Evolutionary conservation across 176 grass and related monocot species (phyloP).

Genomic region (Musa acuminata): DNA sequence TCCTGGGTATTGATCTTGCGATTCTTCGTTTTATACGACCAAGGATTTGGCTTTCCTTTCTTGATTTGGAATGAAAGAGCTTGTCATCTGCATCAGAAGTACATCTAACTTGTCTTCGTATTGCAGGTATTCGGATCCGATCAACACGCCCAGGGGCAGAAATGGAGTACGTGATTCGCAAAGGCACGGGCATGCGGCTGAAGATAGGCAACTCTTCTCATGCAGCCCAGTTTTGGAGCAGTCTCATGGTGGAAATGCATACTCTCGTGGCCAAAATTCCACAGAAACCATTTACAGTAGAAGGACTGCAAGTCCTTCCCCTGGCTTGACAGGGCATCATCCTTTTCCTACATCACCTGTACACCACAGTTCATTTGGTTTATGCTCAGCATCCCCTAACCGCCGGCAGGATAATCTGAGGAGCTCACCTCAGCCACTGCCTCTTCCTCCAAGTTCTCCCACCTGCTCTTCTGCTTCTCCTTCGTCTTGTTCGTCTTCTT

Average conservation of each 20-base stretch:
- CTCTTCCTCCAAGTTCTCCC: constrained; percentile 48
- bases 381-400: constrained; percentile 42
- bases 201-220: constrained; percentile 39
- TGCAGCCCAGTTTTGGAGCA: constrained; percentile 39
- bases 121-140: constrained; percentile 8
- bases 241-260: constrained; percentile 31
- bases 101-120: not conserved
- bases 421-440: constrained; percentile 39
- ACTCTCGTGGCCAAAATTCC: constrained; percentile 31
- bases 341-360: constrained; percentile 29
- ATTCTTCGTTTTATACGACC: not conserved
- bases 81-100: no score
- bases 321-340: constrained; percentile 30
- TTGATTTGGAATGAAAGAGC: not conserved
- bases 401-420: constrained; percentile 42
- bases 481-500: constrained; percentile 37
- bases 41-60: not conserved
- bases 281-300: constrained; percentile 46
- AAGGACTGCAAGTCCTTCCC: constrained; percentile 46
- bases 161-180: constrained; percentile 20
- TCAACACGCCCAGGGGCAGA: constrained; percentile 37
- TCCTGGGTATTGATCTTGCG: not conserved
- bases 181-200: constrained; percentile 24
- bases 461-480: constrained; percentile 35
- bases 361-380: constrained; percentile 40